Evolutionary conservation across 176 grass and related monocot species (phyloP).

Genomic region (Hsuehochloa calcarea): DNA sequence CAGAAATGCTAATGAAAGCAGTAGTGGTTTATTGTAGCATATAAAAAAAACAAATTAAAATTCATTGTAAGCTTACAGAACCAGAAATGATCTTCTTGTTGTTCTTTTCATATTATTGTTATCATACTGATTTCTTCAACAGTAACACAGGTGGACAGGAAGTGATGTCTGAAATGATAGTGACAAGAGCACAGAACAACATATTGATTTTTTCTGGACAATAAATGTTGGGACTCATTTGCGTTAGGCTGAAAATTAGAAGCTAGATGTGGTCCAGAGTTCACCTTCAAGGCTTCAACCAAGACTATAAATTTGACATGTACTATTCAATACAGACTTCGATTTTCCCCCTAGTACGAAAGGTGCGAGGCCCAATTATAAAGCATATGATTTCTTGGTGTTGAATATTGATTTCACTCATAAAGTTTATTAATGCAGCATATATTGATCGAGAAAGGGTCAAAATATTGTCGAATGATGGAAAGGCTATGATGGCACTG

Average conservation of each 20-base stretch:
- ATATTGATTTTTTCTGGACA: constrained; percentile 12
- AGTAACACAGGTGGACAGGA: constrained; percentile 23
- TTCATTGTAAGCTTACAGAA: background rate
- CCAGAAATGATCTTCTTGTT: background rate
- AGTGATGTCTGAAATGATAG: constrained; percentile 11
- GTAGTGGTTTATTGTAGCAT: background rate
- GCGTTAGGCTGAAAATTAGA: background rate
- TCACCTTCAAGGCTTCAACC: constrained; percentile 21
- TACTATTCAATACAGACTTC: background rate
- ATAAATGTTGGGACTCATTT: constrained; percentile 13
- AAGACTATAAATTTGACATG: constrained; percentile 18
- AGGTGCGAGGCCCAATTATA: background rate
- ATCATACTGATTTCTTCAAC: constrained; percentile 24
- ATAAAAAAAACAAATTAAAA: background rate
- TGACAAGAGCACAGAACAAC: constrained; percentile 4
- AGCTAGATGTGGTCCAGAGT: background rate
- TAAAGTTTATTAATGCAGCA: background rate
- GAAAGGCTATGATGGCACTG: background rate
- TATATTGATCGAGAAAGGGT: background rate
- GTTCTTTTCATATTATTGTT: background rate
- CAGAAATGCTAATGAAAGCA: background rate
- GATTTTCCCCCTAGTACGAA: background rate
- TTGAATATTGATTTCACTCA: background rate
- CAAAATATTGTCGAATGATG: background rate
- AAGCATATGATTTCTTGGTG: background rate